A percentile compares a stretch with the other conserved stretches of the same genome.
Conservation (phyloP, 257 asterid genomes). For the Ballota nigra region DNA sequence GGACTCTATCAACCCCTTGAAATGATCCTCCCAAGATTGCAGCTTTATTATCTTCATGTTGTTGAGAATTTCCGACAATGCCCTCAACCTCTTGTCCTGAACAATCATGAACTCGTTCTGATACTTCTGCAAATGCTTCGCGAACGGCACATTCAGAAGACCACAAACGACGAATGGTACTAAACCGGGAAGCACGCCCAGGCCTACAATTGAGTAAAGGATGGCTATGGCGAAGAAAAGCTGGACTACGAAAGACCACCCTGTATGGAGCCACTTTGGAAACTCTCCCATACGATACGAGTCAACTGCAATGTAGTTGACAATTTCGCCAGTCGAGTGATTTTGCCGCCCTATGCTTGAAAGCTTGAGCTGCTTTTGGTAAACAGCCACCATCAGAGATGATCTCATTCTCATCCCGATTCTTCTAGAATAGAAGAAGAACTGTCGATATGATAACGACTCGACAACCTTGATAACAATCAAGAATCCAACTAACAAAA, state of each 20-base stretch:
- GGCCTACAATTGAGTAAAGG: conserved; percentile 53
- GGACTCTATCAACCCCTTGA: conserved; percentile 48
- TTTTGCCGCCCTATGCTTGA: conserved; percentile 51
- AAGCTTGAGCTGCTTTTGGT: conserved; percentile 59
- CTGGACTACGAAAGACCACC: conserved; percentile 51
- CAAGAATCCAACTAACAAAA: conserved; percentile 45
- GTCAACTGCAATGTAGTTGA: conserved; percentile 71
- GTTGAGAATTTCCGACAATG: conserved; percentile 68
- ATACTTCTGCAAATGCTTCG: conserved; percentile 52
- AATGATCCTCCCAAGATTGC: conserved; percentile 77
- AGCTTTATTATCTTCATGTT: conserved; percentile 70
- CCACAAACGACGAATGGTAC: conserved; percentile 56
- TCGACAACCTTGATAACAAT: conserved; percentile 51
- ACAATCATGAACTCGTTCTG: conserved; percentile 56
- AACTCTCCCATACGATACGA: conserved; percentile 78
- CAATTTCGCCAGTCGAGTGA: conserved; percentile 71
- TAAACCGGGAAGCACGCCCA: conserved; percentile 70
- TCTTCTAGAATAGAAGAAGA: conserved; percentile 54
- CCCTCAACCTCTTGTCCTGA: conserved; percentile 64
- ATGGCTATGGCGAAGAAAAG: conserved; percentile 39
- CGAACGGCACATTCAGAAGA: conserved; percentile 60
- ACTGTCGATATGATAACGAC: conserved; percentile 55
- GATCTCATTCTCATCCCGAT: conserved; percentile 78
- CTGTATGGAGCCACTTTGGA: conserved; percentile 57
- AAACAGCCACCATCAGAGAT: conserved; percentile 65